Evolutionary conservation across 306 rosid genomes (phyloP).

Genomic region (Fagus sylvatica): DNA sequence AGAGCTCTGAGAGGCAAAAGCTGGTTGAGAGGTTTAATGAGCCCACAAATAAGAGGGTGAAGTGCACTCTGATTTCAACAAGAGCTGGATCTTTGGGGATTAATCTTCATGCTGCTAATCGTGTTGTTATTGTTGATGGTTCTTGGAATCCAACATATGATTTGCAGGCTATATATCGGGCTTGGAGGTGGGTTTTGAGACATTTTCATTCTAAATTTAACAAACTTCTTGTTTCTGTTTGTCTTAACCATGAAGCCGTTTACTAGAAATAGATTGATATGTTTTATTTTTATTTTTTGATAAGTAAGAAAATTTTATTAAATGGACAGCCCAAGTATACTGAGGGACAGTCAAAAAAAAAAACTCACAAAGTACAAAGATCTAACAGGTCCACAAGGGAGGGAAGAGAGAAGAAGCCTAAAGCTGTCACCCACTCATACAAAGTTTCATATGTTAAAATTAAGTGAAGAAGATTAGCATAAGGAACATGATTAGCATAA

Average conservation of each 20-base stretch:
- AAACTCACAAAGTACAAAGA: no score
- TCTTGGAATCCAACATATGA: slow-evolving; percentile 99
- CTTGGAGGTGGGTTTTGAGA: slow-evolving; percentile 75
- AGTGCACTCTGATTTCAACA: slow-evolving; percentile 89
- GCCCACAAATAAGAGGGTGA: slow-evolving; percentile 79
- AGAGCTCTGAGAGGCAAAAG: slow-evolving; percentile 91
- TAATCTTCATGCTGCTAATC: slow-evolving; percentile 96
- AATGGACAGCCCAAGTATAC: no score
- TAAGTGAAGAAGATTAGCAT: not conserved
- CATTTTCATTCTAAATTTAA: slow-evolving; percentile 1
- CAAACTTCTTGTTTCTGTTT: not conserved
- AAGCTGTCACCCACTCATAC: no score
- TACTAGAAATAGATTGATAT: not conserved
- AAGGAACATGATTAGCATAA: not conserved
- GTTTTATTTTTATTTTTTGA: no score
- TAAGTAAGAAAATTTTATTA: no score
- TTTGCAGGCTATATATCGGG: slow-evolving; percentile 97
- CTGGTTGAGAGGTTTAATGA: slow-evolving; percentile 91
- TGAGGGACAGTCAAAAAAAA: no score
- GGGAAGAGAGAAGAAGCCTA: no score
- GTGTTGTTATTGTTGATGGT: slow-evolving; percentile 95
- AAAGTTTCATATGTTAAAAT: not conserved
- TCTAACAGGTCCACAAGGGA: no score
- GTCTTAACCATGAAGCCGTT: not conserved
- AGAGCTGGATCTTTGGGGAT: slow-evolving; percentile 97